Conservation (phyloP, 176 grass and related monocot species). For the Juncus effusus region DNA sequence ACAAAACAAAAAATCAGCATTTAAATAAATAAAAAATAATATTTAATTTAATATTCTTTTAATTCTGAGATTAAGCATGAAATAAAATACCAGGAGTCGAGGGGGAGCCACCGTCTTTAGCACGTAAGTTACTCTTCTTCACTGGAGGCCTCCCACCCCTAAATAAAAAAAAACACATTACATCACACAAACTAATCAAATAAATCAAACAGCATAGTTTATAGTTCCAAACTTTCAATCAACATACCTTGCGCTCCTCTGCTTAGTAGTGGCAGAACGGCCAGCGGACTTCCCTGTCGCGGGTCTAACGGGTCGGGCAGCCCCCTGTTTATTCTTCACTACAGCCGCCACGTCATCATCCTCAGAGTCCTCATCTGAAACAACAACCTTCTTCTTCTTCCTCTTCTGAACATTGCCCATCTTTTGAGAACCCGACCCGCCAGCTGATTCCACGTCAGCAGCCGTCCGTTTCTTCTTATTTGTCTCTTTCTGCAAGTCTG, state of each 20-base stretch:
- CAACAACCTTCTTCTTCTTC: constrained; percentile 68
- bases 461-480: constrained; percentile 53
- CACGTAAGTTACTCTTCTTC: constrained; percentile 47
- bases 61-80: not conserved
- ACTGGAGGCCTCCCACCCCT: constrained; percentile 68
- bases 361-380: constrained; percentile 54
- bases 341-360: constrained; percentile 30
- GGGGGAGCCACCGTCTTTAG: constrained; percentile 54
- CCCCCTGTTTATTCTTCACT: constrained; percentile 36
- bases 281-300: constrained; percentile 63
- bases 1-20: constrained; percentile 25
- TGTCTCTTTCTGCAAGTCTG: constrained; percentile 44
- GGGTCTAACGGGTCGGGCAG: constrained; percentile 46
- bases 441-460: constrained; percentile 58
- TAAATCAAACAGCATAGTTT: not conserved
- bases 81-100: constrained; percentile 47
- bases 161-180: constrained; percentile 30
- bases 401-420: constrained; percentile 52
- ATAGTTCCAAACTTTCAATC: constrained; percentile 43
- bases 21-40: constrained; percentile 17
- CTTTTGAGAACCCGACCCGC: constrained; percentile 58
- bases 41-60: no score
- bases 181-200: not conserved
- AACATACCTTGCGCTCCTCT: constrained; percentile 68
- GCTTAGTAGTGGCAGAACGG: constrained; percentile 56